Conservation (phyloP, 805 yeast genomes). For the Teunomyces kruisii region DNA sequence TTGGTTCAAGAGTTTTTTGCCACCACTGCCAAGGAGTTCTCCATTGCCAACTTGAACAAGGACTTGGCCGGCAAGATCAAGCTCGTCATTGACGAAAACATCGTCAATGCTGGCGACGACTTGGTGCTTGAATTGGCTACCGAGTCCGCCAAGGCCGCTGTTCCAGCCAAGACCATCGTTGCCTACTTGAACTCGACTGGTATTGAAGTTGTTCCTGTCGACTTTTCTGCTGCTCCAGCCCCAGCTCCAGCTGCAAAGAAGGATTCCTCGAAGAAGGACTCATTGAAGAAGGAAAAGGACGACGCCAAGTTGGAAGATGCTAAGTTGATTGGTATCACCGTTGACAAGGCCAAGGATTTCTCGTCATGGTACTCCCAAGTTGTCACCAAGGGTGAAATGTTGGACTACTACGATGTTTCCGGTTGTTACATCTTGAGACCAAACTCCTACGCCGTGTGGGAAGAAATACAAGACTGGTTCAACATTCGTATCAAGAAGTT, state of each 20-base stretch:
- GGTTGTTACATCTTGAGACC: conserved; percentile 99
- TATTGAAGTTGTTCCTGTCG: conserved; percentile 53
- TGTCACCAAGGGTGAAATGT: conserved; percentile 94
- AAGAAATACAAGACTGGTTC: conserved; percentile 85
- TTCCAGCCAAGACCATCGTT: conserved; percentile 47
- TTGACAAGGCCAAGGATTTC: conserved; percentile 87
- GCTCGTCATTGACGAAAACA: conserved; percentile 55
- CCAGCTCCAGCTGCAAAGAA: conserved; percentile 20
- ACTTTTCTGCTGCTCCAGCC: conserved; percentile 39
- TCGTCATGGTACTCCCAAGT: conserved; percentile 98
- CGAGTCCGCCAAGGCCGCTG: conserved; percentile 50
- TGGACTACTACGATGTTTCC: conserved; percentile 97
- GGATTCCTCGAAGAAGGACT: conserved; percentile 25
- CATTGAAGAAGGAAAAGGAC: conserved; percentile 36
- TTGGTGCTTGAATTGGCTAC: conserved; percentile 47
- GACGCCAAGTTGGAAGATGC: conserved; percentile 75
- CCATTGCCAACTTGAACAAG: conserved; percentile 51
- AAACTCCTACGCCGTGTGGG: conserved; percentile 93
- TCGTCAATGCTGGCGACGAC: conserved; percentile 38
- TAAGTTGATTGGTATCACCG: conserved; percentile 93
- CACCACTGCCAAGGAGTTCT: conserved; percentile 58
- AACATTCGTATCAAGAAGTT: conserved; percentile 75
- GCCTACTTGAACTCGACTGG: conserved; percentile 50
- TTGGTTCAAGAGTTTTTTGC: conserved; percentile 64
- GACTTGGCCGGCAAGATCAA: conserved; percentile 56